A percentile compares a stretch with the other conserved stretches of the same genome.
phyloP scores from a whole-genome alignment of 2,329 filamentous ascomycete species.

The Colletotrichum godetiae region DNA sequence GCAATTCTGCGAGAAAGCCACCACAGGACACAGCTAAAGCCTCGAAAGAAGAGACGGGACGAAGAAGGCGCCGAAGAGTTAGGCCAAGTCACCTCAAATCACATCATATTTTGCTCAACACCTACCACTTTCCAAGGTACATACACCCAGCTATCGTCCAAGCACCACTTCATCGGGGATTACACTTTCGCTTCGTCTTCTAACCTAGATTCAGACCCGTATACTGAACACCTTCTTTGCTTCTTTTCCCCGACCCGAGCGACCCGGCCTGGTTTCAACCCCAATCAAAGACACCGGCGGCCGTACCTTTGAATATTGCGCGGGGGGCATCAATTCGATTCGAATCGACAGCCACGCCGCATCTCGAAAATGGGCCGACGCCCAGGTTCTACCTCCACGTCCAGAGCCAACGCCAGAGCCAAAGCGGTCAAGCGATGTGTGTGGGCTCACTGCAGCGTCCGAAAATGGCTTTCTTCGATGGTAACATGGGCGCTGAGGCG shows the following conservation, averaged over 20 bases:
- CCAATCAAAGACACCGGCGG: constrained; percentile 1
- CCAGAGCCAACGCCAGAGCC: constrained; percentile 12
- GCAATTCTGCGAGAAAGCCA: constrained; percentile 29
- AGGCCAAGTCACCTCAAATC: constrained; percentile 8
- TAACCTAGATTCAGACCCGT: background rate
- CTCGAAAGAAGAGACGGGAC: constrained; percentile 27
- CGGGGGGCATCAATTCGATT: constrained; percentile 1
- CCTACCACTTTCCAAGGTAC: background rate
- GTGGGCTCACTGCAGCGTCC: constrained; percentile 9
- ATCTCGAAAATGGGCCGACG: background rate
- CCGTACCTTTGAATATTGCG: background rate
- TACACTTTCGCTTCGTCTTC: constrained; percentile 30
- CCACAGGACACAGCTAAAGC: constrained; percentile 2
- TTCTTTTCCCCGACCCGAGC: constrained; percentile 18
- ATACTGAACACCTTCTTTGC: background rate
- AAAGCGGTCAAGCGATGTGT: constrained; percentile 27
- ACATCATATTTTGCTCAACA: constrained; percentile 2
- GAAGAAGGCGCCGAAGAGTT: constrained; percentile 12
- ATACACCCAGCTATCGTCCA: background rate
- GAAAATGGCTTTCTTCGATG: constrained; percentile 14
- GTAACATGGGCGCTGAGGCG: constrained; percentile 12
- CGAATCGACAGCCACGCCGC: constrained; percentile 12
- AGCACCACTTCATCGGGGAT: constrained; percentile 4
- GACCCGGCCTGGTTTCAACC: constrained; percentile 22
- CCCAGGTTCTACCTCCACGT: constrained; percentile 20